These are phyloP conservation scores for Geosmithia morbida DNA, from an alignment of 2,329 filamentous ascomycete genomes.

Conservation along the genomic window DNA sequence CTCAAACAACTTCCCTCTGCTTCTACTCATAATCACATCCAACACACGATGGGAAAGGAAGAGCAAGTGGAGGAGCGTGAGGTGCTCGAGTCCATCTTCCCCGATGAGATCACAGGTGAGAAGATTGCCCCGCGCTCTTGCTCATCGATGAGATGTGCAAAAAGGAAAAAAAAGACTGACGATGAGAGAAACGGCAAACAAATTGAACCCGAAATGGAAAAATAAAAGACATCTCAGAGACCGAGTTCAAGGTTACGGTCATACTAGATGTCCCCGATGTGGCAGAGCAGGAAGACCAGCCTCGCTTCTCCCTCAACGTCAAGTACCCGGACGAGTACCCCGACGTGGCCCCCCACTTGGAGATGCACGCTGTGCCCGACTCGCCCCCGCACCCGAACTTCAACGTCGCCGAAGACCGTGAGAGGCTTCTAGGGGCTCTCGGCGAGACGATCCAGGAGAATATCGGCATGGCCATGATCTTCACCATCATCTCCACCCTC, in stretches of 20 bases:
- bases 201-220: neutral
- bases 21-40: neutral
- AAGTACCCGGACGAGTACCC: slow-evolving; percentile 86
- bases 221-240: slow-evolving; percentile 67
- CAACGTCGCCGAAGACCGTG: slow-evolving; percentile 68
- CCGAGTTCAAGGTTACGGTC: slow-evolving; percentile 75
- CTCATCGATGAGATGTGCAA: neutral
- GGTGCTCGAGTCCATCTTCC: slow-evolving; percentile 95
- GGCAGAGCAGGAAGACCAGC: slow-evolving; percentile 46
- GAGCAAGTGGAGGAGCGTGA: slow-evolving; percentile 94
- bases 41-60: slow-evolving; percentile 48
- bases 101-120: slow-evolving; percentile 86
- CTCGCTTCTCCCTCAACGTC: slow-evolving; percentile 68
- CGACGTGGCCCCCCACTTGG: slow-evolving; percentile 70
- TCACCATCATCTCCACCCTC: slow-evolving; percentile 72
- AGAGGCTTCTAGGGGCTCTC: slow-evolving; percentile 55
- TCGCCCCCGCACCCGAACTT: slow-evolving; percentile 56
- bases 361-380: slow-evolving; percentile 63
- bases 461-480: slow-evolving; percentile 94
- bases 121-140: neutral
- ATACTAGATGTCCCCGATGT: slow-evolving; percentile 63
- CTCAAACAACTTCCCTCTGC: neutral
- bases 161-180: too few species aligned
- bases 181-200: neutral
- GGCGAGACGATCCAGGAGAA: slow-evolving; percentile 76